Evolutionary conservation across 148 eudicot genomes (phyloP), one percentile per base, ranked within the genome.

Genomic region (Cornus florida): DNA sequence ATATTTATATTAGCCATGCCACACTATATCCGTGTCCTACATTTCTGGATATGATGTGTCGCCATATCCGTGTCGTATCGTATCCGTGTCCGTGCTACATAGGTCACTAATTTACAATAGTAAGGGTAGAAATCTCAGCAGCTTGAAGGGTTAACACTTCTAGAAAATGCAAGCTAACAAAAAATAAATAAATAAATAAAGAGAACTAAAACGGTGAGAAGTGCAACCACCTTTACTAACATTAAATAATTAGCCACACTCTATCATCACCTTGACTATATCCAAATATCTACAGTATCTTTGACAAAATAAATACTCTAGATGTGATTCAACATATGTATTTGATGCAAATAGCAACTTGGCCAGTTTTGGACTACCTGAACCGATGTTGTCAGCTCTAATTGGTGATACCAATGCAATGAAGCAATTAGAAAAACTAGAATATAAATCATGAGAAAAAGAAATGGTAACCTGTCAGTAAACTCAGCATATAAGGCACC

Each of bases 401-500:
- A 12, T 28, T 19, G 9, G 20, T 5, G 10, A 22, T 68, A 31
- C 7, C 2, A 17, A 4, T 17, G 17, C 12, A 19, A 67, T 11
- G 53, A 35, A 68, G 73, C 28, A 70, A 39, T 53, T 22, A 76
- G 41, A 6, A 43, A 53, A 31, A 35, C 48, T 14, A 67, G 19
- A 43, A 46, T 12, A 7, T 2, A 24, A 66, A 38, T 60, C 33
- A 31, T 62, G 33, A 22, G 48, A 69, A 76, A 70, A 23, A 62
- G 23, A 20, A 67, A 71, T 9, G 24, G 57, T 31, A 48, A 92
- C 94, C 91, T 91, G 84, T 82, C 67, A 75, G 11, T 70, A 79
- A 81, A 76, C 82, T 84, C 70, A 87, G 82, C 70, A 83, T 65
- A 81, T 84, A 81, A 31, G 86, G 83, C 60, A 87, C 69, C 74